phyloP scores from a whole-genome alignment of 2,329 filamentous ascomycete species.

The Fusarium sp. region DNA sequence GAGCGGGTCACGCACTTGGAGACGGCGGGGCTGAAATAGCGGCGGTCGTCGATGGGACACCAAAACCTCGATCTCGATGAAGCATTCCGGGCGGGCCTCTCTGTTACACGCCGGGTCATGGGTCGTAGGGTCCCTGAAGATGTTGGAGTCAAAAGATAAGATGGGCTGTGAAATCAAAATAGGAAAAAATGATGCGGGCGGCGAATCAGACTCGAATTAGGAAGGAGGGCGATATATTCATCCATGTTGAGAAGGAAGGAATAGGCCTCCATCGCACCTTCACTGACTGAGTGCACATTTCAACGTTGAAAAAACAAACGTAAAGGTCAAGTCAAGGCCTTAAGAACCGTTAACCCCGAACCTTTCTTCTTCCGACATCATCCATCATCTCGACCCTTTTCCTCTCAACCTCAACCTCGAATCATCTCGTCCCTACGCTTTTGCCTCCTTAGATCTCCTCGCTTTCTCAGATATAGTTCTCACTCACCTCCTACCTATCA shows the following conservation, averaged over 20 bases:
- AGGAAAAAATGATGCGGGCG: neutral
- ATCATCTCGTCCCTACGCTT: neutral
- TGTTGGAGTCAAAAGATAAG: neutral
- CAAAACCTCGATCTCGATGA: constrained; percentile 30
- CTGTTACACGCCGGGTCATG: constrained; percentile 24
- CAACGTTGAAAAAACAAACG: neutral
- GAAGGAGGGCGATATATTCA: neutral
- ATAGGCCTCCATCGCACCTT: neutral
- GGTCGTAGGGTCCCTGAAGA: constrained; percentile 25
- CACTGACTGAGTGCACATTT: constrained; percentile 7
- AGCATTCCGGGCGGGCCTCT: constrained; percentile 10
- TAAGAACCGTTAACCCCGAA: constrained; percentile 3
- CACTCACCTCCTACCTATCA: neutral
- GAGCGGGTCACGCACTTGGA: neutral
- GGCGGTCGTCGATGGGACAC: constrained; percentile 16
- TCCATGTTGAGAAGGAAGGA: neutral
- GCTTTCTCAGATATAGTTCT: neutral
- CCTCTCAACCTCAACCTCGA: neutral
- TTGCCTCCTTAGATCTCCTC: neutral
- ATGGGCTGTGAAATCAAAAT: neutral
- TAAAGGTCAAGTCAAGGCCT: neutral
- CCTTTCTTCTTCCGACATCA: constrained; percentile 9
- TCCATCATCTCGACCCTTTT: neutral
- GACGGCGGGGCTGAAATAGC: neutral
- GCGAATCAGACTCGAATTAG: neutral